Evolutionary conservation across 148 eudicot species (phyloP).

Genomic region (Rhododendron simsii): DNA sequence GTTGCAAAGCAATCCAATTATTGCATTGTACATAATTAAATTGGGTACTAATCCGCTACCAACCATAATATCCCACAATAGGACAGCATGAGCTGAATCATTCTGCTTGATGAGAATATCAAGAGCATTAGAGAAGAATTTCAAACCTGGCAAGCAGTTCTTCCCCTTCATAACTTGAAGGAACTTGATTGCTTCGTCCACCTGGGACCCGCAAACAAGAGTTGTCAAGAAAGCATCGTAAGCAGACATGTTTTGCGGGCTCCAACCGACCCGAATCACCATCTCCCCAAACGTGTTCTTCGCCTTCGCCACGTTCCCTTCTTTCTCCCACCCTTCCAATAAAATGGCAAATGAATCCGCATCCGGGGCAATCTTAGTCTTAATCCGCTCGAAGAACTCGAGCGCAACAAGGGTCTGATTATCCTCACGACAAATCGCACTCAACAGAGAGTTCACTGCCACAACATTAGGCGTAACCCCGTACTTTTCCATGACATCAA

Average conservation of each 20-base stretch:
- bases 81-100: constrained; percentile 52
- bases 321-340: constrained; percentile 79
- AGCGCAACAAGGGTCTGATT: constrained; percentile 42
- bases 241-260: constrained; percentile 48
- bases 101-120: constrained; percentile 62
- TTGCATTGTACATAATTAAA: constrained; percentile 57
- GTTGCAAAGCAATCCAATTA: constrained; percentile 68
- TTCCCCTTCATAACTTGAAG: constrained; percentile 73
- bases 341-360: constrained; percentile 70
- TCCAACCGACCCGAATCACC: constrained; percentile 84
- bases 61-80: constrained; percentile 77
- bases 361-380: constrained; percentile 57
- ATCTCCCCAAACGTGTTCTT: constrained; percentile 79
- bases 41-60: constrained; percentile 55
- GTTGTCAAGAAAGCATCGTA: constrained; percentile 73
- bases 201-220: constrained; percentile 48
- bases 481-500: constrained; percentile 77
- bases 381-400: constrained; percentile 57
- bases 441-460: constrained; percentile 66
- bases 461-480: constrained; percentile 62
- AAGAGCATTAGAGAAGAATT: constrained; percentile 69
- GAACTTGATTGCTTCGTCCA: constrained; percentile 68
- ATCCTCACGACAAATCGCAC: constrained; percentile 60
- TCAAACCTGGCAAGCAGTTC: constrained; percentile 76
- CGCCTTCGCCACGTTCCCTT: constrained; percentile 61